Base-by-base conservation (phyloP, 768 basidiomycete species). In the Calvatia gigantea region DNA sequence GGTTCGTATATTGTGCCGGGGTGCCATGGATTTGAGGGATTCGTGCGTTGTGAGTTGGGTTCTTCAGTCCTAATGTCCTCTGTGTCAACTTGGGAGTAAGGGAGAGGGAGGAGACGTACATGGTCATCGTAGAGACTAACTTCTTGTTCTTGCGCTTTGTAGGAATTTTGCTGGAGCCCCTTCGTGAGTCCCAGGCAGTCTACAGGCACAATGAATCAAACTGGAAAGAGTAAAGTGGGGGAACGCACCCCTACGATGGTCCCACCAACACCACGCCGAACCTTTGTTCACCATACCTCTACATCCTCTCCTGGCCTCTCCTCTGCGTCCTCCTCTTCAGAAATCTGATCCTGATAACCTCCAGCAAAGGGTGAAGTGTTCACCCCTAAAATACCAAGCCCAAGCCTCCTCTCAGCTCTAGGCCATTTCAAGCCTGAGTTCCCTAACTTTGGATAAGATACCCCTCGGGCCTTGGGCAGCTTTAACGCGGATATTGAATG, bases 241-340 rank as follows among this genome's bases (percentile, higher is more conserved):
- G 47, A 6, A 47, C 71, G 12, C 61, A 89, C 89, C 84, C 65
- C 78, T 69, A 65, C 91, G 93, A 2, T 76, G 77, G 51, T 94
- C 89, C 23, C 84, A 77, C 91, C 91, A 95, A 67, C 91, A 92
- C 89, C 92, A 90, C 2, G 89, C 91, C 1, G 88, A 86, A 23
- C 88, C 81, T 8, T 75, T 73, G 59, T 92, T 93, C 51, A 84
- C 62, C 48, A 87, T 63, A 0, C 87, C 86, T 56, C 39, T 56
- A 60, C 23, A 58, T 56, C 15, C 23, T 8, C 46, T 43, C 9
- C 50, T 41, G 14, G n/a, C 32, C 7, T 52, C 61, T 84, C 80
- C 38, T 80, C 77, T 0, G 74, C 75, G 1, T 42, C 41, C 5
- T 15, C 76, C 71, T 4, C 77, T 41, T 37, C 81, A 23, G 75